Evolutionary conservation across 371 early-diverging fungal genomes (phyloP), one percentile per base, ranked within the genome.

Genomic region (Mucor indicus): DNA sequence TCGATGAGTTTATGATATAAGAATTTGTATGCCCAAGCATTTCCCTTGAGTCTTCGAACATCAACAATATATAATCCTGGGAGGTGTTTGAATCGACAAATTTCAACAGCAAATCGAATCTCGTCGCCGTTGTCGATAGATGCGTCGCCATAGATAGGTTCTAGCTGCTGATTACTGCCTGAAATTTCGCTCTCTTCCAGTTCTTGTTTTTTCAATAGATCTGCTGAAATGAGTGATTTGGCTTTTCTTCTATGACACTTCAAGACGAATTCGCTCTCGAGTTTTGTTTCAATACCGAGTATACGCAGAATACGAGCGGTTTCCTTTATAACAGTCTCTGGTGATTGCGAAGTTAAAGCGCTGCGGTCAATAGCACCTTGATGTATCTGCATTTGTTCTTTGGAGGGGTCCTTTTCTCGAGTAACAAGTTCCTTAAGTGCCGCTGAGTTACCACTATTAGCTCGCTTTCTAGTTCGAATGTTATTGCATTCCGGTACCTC

Each of bases 11-110:
- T 80, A 55, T 93, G 82, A 64, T 96, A 95, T 43, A 96, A 53
- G 53, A 86, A 83, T 77, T 94, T 92, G 79, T 91, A 96, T 1
- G 83, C 79, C 95, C 93, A 93, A 32, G 85, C 80, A 60, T 90
- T 92, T 44, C 96, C 96, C 54, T 83, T 82, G 51, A 87, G 62
- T 37, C 94, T 84, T 54, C 87, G 84, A 55, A 96, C 76, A 55
- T 92, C 89, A 27, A 94, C 89, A 46, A 92, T 86, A 60, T 85
- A 90, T n/a, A 93, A 72, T 20, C 86, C 87, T 25, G 78, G 81
- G 21, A 95, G 62, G 67, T 92, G 91, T 64, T 86, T 86, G 62
- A 96, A 84, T 50, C 81, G 81, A 69, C 93, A 91, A 21, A 96
- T 65, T 68, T 94, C 93, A 19, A 94, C 85, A 3, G 80, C 73